These are phyloP conservation scores for Rhynchospora tenuis DNA, from an alignment of 176 grass and related monocot species.

Conservation along the genomic window DNA sequence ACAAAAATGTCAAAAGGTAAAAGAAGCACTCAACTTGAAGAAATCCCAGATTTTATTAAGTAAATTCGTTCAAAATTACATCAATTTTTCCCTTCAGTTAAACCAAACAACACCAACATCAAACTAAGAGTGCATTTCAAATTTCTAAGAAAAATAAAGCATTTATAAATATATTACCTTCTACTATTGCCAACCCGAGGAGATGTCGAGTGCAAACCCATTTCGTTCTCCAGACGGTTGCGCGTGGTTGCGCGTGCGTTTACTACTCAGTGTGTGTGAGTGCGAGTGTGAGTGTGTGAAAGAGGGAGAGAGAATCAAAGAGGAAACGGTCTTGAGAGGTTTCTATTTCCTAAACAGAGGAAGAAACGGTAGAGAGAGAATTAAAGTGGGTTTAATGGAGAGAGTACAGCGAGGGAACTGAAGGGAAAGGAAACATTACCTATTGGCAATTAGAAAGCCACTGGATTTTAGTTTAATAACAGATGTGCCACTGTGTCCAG, in stretches of 20 bases:
- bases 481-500: constrained; percentile 10
- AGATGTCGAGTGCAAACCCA: constrained; percentile 25
- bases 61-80: neutral
- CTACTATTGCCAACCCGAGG: constrained; percentile 39
- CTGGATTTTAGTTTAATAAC: neutral
- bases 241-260: neutral
- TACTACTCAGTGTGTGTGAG: neutral
- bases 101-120: neutral
- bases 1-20: neutral
- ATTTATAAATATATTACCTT: constrained; percentile 2
- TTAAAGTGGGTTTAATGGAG: constrained; percentile 15
- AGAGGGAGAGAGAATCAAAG: neutral
- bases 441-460: neutral
- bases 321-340: neutral
- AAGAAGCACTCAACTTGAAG: neutral
- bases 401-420: neutral
- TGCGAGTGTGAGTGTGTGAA: neutral
- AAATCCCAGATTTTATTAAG: neutral
- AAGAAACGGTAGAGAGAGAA: constrained; percentile 18
- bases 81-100: neutral
- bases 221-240: neutral
- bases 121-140: neutral
- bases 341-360: constrained; percentile 2
- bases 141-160: neutral
- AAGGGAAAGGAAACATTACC: neutral